Evolutionary conservation across 306 rosid genomes (phyloP).

Genomic region (Prunus mira): DNA sequence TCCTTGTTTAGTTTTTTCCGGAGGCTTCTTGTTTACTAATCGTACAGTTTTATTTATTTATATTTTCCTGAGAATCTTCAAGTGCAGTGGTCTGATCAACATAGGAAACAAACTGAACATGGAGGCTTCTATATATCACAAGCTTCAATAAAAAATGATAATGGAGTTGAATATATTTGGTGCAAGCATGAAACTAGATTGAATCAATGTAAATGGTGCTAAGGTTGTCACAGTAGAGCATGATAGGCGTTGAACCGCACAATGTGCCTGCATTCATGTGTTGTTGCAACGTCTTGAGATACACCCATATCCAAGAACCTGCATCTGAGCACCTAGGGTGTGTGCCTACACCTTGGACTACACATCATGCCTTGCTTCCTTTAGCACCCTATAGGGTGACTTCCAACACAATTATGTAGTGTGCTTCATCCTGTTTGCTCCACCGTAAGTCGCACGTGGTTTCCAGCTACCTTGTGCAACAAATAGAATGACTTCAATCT

Average conservation of each 20-base stretch:
- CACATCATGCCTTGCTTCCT: not conserved
- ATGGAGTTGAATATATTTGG: too few species aligned
- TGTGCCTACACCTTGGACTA: not conserved
- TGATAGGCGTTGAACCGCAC: not conserved
- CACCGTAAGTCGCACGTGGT: not conserved
- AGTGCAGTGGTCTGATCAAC: too few species aligned
- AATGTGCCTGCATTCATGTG: not conserved
- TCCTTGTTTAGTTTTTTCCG: too few species aligned
- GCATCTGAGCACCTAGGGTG: not conserved
- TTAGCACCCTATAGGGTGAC: not conserved
- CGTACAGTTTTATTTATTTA: too few species aligned
- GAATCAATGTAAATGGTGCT: not conserved
- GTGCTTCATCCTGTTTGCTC: not conserved
- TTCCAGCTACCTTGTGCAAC: not conserved
- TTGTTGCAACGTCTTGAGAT: too few species aligned
- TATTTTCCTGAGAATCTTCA: too few species aligned
- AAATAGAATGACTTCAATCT: not conserved
- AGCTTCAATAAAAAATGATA: too few species aligned
- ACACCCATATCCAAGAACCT: not conserved
- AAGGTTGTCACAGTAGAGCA: not conserved
- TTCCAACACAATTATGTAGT: not conserved
- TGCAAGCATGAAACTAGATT: too few species aligned
- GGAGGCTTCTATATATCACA: too few species aligned
- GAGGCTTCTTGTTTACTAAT: too few species aligned
- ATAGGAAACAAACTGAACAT: too few species aligned